Conservation (phyloP, 2,329 filamentous ascomycete genomes). For the Hyphodiscus sp. region DNA sequence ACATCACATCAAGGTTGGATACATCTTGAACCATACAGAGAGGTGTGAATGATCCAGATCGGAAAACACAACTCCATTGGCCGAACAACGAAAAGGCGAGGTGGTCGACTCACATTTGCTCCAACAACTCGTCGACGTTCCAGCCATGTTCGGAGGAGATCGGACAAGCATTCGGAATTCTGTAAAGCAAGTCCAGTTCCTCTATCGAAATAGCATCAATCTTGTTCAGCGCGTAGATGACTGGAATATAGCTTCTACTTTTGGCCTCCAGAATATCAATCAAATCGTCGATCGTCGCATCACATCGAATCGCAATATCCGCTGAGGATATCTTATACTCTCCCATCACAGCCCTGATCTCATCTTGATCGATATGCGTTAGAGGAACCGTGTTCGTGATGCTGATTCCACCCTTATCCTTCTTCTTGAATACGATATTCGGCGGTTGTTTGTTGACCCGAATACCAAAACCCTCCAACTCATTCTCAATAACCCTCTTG, state of each 20-base stretch:
- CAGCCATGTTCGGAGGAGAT: constrained; percentile 97
- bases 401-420: constrained; percentile 95
- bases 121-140: constrained; percentile 96
- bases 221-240: constrained; percentile 98
- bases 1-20: neutral
- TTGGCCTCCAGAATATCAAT: constrained; percentile 95
- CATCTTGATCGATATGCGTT: constrained; percentile 87
- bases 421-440: constrained; percentile 99
- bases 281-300: constrained; percentile 93
- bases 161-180: constrained; percentile 92
- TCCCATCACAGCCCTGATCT: constrained; percentile 96
- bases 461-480: constrained; percentile 96
- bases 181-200: constrained; percentile 90
- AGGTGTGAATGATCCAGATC: neutral
- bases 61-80: neutral
- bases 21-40: neutral
- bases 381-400: constrained; percentile 93
- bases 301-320: constrained; percentile 95
- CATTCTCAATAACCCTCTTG: constrained; percentile 90
- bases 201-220: constrained; percentile 98
- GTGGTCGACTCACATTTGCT: constrained; percentile 64
- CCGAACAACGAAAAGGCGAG: constrained; percentile 3
- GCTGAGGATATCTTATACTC: constrained; percentile 96
- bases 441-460: constrained; percentile 95
- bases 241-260: constrained; percentile 94